Conservation (phyloP, 148 eudicot genomes). For the Camellia japonica region DNA sequence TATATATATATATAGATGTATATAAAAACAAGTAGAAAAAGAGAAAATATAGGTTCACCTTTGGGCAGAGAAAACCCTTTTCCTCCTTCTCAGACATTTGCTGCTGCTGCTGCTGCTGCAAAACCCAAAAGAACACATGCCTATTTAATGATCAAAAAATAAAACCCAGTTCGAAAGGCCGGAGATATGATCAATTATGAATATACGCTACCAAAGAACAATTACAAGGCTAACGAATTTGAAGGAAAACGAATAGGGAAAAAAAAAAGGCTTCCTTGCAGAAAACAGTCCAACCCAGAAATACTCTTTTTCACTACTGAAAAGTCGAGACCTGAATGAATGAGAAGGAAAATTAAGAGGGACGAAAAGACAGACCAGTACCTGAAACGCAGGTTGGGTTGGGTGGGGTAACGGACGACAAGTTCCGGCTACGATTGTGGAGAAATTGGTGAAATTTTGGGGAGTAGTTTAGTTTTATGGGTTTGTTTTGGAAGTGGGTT, state of each 20-base stretch:
- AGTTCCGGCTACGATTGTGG: background rate
- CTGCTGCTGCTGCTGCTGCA: background rate
- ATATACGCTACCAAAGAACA: background rate
- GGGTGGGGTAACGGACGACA: background rate
- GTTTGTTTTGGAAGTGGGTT: no score
- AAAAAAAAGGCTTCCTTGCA: background rate
- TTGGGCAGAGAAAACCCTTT: constrained; percentile 25
- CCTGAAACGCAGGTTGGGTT: no score
- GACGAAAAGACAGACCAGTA: background rate
- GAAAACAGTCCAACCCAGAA: background rate
- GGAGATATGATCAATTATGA: background rate
- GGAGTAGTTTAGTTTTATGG: no score
- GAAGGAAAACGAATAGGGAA: background rate
- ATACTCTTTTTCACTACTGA: background rate
- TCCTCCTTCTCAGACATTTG: constrained; percentile 33
- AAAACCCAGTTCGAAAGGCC: background rate
- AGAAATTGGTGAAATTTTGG: no score
- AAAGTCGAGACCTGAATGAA: background rate
- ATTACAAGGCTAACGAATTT: background rate
- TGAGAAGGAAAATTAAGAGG: background rate
- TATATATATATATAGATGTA: background rate
- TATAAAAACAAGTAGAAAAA: constrained; percentile 25
- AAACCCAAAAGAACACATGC: background rate
- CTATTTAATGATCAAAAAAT: background rate
- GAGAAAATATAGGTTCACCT: constrained; percentile 26